Base-by-base conservation (phyloP, 2,329 filamentous ascomycete species). In the Clarireedia sp. region DNA sequence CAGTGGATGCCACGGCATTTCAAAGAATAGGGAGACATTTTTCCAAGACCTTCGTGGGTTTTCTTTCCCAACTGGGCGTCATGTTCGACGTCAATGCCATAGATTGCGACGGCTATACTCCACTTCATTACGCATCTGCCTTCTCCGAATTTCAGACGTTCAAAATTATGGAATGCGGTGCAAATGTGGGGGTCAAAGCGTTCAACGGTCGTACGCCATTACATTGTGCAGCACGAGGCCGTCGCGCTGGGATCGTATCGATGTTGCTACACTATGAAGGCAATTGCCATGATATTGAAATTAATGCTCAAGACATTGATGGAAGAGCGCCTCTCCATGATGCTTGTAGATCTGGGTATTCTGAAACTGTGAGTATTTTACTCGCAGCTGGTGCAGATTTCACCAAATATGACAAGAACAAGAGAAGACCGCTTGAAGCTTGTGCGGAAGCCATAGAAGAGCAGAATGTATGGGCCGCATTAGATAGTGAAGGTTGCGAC, bases 231-330 rank as follows among this genome's bases (percentile, higher is more conserved):
- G 51, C 59, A 23, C 47, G 55, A 14, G 51, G 45, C 7, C 26
- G 54, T 9, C 40, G 57, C 33, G 57, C 48, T 41, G 57, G 61
- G 29, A 41, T 52, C 36, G 51, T 77, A 17, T 71, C 73, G 1
- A 53, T 62, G 24, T 45, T 63, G 8, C 43, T 58, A 3, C n/a
- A 37, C 12, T 14, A 47, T 17, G 24, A 23, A 26, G 5, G 23
- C 7, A 48, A 37, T 19, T 40, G 23, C 17, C 33, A 43, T 0
- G 10, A 23, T 0, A 40, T 50, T 12, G n/a, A 33, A 1, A 16
- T 60, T 17, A 29, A 58, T 19, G 24, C n/a, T 12, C 26, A n/a
- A 17, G 58, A 58, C 19, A 43, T 14, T 3, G 16, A 44, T 7
- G 57, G 55, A 5, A 29, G 51, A 17, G 55, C 59, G 26, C 52